Evolutionary conservation across 2,329 filamentous ascomycete species (phyloP), one percentile per base, ranked within the genome.

Genomic region (Penicillium sp.): DNA sequence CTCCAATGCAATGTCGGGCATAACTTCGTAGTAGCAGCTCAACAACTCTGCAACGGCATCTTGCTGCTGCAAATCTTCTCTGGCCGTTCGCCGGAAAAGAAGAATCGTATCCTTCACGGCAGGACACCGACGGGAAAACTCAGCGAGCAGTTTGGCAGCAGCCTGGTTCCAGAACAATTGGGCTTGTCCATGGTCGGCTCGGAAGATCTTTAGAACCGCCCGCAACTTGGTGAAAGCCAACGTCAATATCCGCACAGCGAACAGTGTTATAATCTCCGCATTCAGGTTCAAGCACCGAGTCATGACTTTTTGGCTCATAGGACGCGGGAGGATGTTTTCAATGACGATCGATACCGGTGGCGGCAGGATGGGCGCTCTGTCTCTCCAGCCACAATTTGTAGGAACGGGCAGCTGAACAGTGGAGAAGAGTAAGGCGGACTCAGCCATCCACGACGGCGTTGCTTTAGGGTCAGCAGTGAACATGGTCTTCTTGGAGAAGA

Each of bases 361-460:
- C 27, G 93, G 91, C 12, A 84, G 74, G 15, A 75, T 70, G 23
- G 83, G 81, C 55, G 82, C 86, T 37, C 76, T 77, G 10, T 80
- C 77, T 35, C 76, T 76, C 58, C 84, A 81, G 10, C 89, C 89
- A 63, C 92, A 89, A 52, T 80, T 81, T 24, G 74, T 66, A 2
- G 91, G 91, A 2, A 95, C 75, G 1, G 85, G 82, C 31, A 95
- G 75, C 49, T 86, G 81, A 40, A 96, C 83, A 1, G 85, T 82
- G 53, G 87, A 87, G 69, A 95, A 95, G 4, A 98, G 73, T 54
- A 97, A 89, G 0, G 90, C 84, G 0, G 90, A 89, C 66, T 95
- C 95, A 37, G 92, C 91, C 58, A 97, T 88, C 93, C 93, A 98
- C 0, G 90, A 93, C 39, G 90, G 85, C 3, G 90, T 93, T 4